Percentiles rank a stretch among this genome's conserved stretches.
These are phyloP conservation scores for Monascus ruber DNA, from an alignment of 2,329 filamentous ascomycete species.

Conservation along the genomic window DNA sequence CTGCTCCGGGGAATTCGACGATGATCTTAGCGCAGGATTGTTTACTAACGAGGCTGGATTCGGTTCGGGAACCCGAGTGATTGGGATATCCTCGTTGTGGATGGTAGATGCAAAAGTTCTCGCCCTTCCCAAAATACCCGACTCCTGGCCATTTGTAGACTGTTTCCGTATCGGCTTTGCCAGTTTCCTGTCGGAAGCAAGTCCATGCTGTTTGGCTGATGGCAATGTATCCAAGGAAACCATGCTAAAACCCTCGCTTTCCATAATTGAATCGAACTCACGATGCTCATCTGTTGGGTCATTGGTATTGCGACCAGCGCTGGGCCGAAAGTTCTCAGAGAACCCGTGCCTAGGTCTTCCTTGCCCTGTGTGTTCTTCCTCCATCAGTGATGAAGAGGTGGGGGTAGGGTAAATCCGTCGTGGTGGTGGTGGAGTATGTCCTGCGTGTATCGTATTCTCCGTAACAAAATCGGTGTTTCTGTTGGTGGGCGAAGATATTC, in stretches of 20 bases:
- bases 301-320: constrained; percentile 2
- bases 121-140: neutral
- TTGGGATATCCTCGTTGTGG: neutral
- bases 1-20: neutral
- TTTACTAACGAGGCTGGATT: constrained; percentile 4
- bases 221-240: constrained; percentile 44
- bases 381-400: constrained; percentile 27
- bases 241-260: constrained; percentile 49
- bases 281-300: constrained; percentile 32
- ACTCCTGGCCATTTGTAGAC: neutral
- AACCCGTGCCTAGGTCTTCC: constrained; percentile 1
- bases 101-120: too few species aligned
- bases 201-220: constrained; percentile 34
- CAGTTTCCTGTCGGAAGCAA: constrained; percentile 20
- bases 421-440: constrained; percentile 18
- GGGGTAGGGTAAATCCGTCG: constrained; percentile 29
- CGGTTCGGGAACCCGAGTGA: constrained; percentile 2
- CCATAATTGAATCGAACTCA: constrained; percentile 44
- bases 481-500: constrained; percentile 21
- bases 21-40: neutral
- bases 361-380: constrained; percentile 19
- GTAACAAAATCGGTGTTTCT: constrained; percentile 16
- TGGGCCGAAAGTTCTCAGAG: constrained; percentile 1
- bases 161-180: constrained; percentile 5
- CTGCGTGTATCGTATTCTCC: constrained; percentile 22